Base-by-base conservation (phyloP, 805 yeast genomes). In the Saccharomyces jurei region DNA sequence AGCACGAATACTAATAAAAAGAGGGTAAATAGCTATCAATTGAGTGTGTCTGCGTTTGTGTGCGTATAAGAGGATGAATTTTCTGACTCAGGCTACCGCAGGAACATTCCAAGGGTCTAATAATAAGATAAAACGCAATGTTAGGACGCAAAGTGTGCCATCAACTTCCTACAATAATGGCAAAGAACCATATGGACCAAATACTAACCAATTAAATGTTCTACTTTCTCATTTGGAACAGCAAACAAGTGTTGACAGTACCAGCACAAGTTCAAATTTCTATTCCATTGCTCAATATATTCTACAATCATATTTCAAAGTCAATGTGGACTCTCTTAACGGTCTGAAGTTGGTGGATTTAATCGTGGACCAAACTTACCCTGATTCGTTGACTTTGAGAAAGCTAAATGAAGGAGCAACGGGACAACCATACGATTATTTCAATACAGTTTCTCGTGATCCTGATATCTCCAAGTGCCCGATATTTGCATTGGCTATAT, bases 321-420 rank as follows among this genome's bases (percentile, higher is more conserved):
- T 67, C 11, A 58, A 60, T 21, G 51, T 56, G 21, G 54, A 59
- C 31, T 57, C 53, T 25, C 53, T 66, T 49, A 51, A 53, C 3
- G 51, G 62, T 25, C 52, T 69, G 30, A 62, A 59, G 44, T 53
- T 68, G 32, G 60, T 63, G 21, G 73, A 69, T 53, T 53, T 69
- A 41, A 64, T 68, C 11, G 71, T 68, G 8, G 73, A 69, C 52
- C 71, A 68, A 59, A 68, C 72, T 9, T 69, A 67, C 50, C 64
- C 71, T 8, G 66, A 68, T 52, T 61, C 71, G 3, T 56, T 69
- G 46, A 68, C 73, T n/a, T 59, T 69, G 41, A 59, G 73, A 51
- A 68, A 67, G 52, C 53, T 69, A 48, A 67, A 67, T 56, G 68
- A 66, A n/a, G 53, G 53, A 17, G 53, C 55, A 17, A 54, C 64